phyloP scores from a whole-genome alignment of 176 grass and related monocot species.

The Oryza nivara region DNA sequence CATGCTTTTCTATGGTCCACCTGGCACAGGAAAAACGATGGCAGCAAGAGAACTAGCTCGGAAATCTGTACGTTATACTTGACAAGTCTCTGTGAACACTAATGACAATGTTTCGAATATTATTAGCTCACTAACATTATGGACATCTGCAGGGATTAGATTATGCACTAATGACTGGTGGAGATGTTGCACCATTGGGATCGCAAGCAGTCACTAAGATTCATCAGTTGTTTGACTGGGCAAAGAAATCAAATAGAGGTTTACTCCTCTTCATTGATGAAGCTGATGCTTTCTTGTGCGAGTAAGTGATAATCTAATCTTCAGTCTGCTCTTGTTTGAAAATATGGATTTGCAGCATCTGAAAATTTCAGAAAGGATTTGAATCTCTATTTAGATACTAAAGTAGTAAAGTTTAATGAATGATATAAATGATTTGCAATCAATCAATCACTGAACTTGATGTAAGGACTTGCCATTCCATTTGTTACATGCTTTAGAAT shows the following conservation, averaged over 20 bases:
- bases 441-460: not conserved
- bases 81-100: not conserved
- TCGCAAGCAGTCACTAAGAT: constrained; percentile 97
- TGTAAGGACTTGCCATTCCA: not conserved
- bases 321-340: constrained; percentile 21
- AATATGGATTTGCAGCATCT: constrained; percentile 35
- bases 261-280: constrained; percentile 97
- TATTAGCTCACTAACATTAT: constrained; percentile 23
- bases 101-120: constrained; percentile 18
- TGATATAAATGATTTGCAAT: constrained; percentile 3
- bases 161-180: constrained; percentile 99
- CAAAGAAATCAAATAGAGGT: constrained; percentile 93
- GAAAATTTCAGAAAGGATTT: constrained; percentile 18
- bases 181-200: constrained; percentile 96
- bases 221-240: constrained; percentile 99
- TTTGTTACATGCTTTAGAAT: not conserved
- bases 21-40: constrained; percentile 98
- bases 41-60: constrained; percentile 85
- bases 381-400: constrained; percentile 19
- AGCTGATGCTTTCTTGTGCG: constrained; percentile 96
- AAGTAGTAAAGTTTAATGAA: not conserved
- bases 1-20: constrained; percentile 99
- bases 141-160: constrained; percentile 66
- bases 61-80: constrained; percentile 73
- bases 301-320: constrained; percentile 72